Conservation (phyloP, 2,329 filamentous ascomycete species). For the Geoglossum cookeanum region DNA sequence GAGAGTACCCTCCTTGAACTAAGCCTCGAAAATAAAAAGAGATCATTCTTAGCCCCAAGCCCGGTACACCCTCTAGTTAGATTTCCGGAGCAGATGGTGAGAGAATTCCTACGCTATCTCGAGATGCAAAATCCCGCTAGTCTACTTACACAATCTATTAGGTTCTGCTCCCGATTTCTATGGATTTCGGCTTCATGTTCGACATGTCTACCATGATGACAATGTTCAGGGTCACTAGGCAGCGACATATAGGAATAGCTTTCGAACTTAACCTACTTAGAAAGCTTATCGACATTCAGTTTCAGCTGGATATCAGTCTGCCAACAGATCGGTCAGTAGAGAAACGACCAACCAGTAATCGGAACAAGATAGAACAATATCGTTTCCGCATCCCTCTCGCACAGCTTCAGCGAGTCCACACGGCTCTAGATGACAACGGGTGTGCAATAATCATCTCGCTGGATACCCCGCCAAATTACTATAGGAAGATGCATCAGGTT, state of each 20-base stretch:
- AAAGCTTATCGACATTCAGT: conserved; percentile 27
- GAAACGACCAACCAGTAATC: background rate
- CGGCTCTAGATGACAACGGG: conserved; percentile 8
- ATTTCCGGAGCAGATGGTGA: conserved; percentile 21
- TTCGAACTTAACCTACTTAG: conserved; percentile 25
- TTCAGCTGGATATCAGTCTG: conserved; percentile 18
- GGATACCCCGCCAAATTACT: conserved; percentile 26
- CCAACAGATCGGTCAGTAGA: background rate
- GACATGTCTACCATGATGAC: conserved; percentile 36
- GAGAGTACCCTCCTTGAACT: background rate
- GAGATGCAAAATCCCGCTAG: background rate
- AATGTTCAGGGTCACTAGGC: conserved; percentile 29
- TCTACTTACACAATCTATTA: conserved; percentile 12
- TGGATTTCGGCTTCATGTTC: conserved; percentile 45
- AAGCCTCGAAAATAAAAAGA: conserved; percentile 12
- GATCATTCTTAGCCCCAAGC: conserved; percentile 15
- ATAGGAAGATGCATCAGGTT: conserved; percentile 17
- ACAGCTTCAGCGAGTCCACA: conserved; percentile 24
- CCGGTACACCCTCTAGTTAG: conserved; percentile 16
- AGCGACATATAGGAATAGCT: conserved; percentile 12
- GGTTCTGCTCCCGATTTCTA: conserved; percentile 23
- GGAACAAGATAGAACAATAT: conserved; percentile 14
- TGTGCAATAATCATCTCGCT: conserved; percentile 21
- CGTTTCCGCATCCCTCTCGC: conserved; percentile 27
- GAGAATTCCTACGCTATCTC: conserved; percentile 4